Percentiles rank a stretch among this genome's conserved stretches.
Evolutionary conservation across 2,329 filamentous ascomycete species (phyloP).

Genomic region (Colletotrichum zoysiae): DNA sequence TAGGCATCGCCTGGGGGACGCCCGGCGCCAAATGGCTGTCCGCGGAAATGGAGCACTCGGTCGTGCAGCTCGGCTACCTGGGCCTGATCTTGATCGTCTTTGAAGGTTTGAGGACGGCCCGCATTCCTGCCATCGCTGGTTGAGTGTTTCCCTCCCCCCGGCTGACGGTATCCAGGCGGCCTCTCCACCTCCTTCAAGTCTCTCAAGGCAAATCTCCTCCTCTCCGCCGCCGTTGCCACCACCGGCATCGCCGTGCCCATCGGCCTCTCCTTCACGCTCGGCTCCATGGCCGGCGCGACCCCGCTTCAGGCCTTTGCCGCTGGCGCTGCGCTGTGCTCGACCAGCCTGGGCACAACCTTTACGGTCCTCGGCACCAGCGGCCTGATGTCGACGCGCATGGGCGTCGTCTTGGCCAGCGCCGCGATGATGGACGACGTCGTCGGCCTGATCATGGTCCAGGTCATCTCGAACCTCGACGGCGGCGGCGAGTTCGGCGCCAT

Average conservation of each 20-base stretch:
- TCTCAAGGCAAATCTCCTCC: slow-evolving; percentile 69
- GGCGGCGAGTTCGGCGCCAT: slow-evolving; percentile 46
- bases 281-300: slow-evolving; percentile 61
- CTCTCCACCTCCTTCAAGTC: slow-evolving; percentile 66
- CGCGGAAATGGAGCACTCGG: slow-evolving; percentile 61
- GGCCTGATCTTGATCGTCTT: slow-evolving; percentile 80
- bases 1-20: slow-evolving; percentile 78
- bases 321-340: slow-evolving; percentile 80
- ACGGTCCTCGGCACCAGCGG: slow-evolving; percentile 63
- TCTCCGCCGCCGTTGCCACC: slow-evolving; percentile 72
- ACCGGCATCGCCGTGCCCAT: slow-evolving; percentile 76
- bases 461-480: slow-evolving; percentile 74
- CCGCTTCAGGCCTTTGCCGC: slow-evolving; percentile 76
- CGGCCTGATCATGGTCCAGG: slow-evolving; percentile 81
- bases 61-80: slow-evolving; percentile 78
- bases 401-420: slow-evolving; percentile 76
- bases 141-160: too few species aligned
- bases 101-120: slow-evolving; percentile 62
- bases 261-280: slow-evolving; percentile 72
- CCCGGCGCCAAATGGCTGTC: slow-evolving; percentile 74
- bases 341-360: slow-evolving; percentile 78
- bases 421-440: slow-evolving; percentile 88
- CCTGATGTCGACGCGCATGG: slow-evolving; percentile 58
- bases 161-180: slow-evolving; percentile 59
- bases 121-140: neutral